Evolutionary conservation across 768 basidiomycete genomes (phyloP), one percentile per base, ranked within the genome.

Genomic region (Boletus sp.): DNA sequence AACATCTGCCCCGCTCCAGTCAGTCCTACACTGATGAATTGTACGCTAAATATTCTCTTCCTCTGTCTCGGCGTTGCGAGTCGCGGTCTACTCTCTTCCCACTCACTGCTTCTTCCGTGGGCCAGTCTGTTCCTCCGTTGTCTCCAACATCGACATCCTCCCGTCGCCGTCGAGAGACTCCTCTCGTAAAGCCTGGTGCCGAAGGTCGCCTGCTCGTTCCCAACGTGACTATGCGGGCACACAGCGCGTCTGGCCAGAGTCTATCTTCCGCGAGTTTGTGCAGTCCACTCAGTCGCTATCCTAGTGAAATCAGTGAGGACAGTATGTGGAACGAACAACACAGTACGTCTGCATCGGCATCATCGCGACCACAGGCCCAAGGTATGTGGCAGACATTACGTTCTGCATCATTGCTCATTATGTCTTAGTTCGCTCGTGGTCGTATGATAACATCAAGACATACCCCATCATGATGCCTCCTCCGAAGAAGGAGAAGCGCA

Each of bases 401-500:
- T 35, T 58, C 10, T 11, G 14, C 64, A 20, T 28, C 39, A 10
- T 54, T 30, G 9, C 67, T 60, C 35, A 67, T 40, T 0, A 7
- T 18, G n/a, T 32, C 47, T 41, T 55, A 89, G 87, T 75, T 12
- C 85, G 86, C 30, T 84, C 89, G 3, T 89, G 86, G 87, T 89
- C 87, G 2, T 90, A 89, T 64, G 87, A 89, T 64, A 86, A 86
- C 60, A 70, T 87, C 58, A 80, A 78, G 66, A 87, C 84, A 4
- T 90, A 90, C 62, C 83, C 85, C 15, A 74, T 83, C 57, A 76
- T 71, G 71, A 69, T 68, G 57, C 72, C 80, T 37, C 82, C 80
- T n/a, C 73, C 76, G 44, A 78, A 78, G 73, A 85, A 76, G 68
- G 82, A 83, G 73, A 74, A 74, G 60, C 76, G 76, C 50, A 68